Percentiles rank a stretch among this genome's conserved stretches.
phyloP scores from a whole-genome alignment of 2,329 filamentous ascomycete genomes.

The Talaromyces sp. region DNA sequence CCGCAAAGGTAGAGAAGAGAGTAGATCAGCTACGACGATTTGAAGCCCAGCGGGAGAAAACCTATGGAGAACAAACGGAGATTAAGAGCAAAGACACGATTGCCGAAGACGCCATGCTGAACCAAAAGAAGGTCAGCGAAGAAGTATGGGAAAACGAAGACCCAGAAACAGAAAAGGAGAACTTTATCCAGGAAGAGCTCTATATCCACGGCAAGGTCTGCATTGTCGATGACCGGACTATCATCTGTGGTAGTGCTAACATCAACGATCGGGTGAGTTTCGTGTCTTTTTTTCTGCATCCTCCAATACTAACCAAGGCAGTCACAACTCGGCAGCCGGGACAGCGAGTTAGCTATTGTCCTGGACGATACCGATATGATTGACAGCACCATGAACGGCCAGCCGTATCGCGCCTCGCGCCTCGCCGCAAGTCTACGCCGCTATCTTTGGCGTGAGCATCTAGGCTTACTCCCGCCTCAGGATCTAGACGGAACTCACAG shows the following conservation, averaged over 20 bases:
- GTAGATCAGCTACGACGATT: slow-evolving; percentile 44
- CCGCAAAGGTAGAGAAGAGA: neutral
- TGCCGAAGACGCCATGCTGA: slow-evolving; percentile 78
- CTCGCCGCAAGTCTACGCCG: slow-evolving; percentile 78
- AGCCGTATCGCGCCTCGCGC: slow-evolving; percentile 63
- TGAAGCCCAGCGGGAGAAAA: slow-evolving; percentile 37
- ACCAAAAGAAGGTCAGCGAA: slow-evolving; percentile 51
- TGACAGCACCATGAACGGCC: slow-evolving; percentile 67
- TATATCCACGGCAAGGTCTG: slow-evolving; percentile 87
- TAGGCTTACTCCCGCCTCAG: slow-evolving; percentile 70
- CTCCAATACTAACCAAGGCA: slow-evolving; percentile 16
- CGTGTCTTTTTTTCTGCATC: neutral
- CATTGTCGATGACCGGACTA: slow-evolving; percentile 73
- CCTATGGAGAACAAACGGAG: slow-evolving; percentile 20
- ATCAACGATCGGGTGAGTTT: slow-evolving; percentile 56
- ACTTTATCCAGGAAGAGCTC: slow-evolving; percentile 92
- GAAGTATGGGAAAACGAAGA: slow-evolving; percentile 74
- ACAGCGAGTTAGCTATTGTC: slow-evolving; percentile 84
- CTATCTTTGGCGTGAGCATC: slow-evolving; percentile 84
- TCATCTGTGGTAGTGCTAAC: slow-evolving; percentile 74
- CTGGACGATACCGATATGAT: slow-evolving; percentile 72
- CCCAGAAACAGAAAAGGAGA: slow-evolving; percentile 69
- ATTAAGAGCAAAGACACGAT: slow-evolving; percentile 48
- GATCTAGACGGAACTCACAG: slow-evolving; percentile 58
- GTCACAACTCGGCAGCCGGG: slow-evolving; percentile 77